A percentile compares a stretch with the other conserved stretches of the same genome.
Evolutionary conservation across 2,329 filamentous ascomycete species (phyloP).

Genomic region (Ophioceras dolichostomum): DNA sequence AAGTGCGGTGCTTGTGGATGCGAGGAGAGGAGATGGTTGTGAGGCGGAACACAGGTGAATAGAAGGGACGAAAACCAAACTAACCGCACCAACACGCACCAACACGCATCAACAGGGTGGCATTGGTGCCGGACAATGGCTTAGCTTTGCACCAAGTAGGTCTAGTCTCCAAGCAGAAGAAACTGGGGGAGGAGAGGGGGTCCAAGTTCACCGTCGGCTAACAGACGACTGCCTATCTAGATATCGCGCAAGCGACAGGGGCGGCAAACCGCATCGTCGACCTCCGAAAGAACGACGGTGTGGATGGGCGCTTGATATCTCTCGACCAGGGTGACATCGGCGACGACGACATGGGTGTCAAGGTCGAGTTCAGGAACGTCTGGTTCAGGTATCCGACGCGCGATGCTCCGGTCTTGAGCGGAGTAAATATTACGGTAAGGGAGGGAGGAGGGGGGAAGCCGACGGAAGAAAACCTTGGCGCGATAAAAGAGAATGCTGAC

Average conservation of each 20-base stretch:
- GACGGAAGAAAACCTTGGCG: neutral
- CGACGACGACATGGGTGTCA: slow-evolving; percentile 16
- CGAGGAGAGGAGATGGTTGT: no score
- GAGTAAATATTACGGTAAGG: slow-evolving; percentile 45
- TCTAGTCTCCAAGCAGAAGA: no score
- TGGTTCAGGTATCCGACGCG: slow-evolving; percentile 61
- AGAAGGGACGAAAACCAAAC: no score
- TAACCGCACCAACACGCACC: no score
- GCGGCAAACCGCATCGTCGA: slow-evolving; percentile 18
- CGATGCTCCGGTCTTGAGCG: slow-evolving; percentile 55
- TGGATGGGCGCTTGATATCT: slow-evolving; percentile 12
- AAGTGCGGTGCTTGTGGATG: neutral
- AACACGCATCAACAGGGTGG: slow-evolving; percentile 11
- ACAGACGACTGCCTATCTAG: slow-evolving; percentile 6
- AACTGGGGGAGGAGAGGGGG: no score
- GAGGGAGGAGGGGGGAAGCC: neutral
- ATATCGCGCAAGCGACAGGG: slow-evolving; percentile 17
- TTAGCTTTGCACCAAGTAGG: slow-evolving; percentile 18
- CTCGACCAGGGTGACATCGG: slow-evolving; percentile 14
- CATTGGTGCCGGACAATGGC: slow-evolving; percentile 18
- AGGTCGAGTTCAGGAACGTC: slow-evolving; percentile 54
- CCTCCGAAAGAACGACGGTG: slow-evolving; percentile 11
- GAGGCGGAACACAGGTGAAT: no score
- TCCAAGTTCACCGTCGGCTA: no score
- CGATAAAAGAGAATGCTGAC: neutral